phyloP scores from a whole-genome alignment of 257 asterid genomes.

The Solanum sparsipilum region DNA sequence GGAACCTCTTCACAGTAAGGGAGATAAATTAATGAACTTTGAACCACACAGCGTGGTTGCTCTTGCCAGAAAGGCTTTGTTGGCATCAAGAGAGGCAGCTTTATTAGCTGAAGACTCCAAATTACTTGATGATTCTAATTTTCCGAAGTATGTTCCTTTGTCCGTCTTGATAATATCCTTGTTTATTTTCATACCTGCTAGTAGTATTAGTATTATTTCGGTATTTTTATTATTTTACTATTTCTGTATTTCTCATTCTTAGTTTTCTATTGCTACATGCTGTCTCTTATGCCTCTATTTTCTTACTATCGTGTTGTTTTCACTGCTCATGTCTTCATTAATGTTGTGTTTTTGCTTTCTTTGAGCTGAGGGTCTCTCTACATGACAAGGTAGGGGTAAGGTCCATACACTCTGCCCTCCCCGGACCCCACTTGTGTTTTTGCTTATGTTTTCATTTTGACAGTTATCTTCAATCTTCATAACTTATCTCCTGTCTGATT shows the following conservation, averaged over 20 bases:
- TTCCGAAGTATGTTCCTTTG: slow-evolving; percentile 29
- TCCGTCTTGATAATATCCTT: not conserved
- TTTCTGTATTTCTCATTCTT: not conserved
- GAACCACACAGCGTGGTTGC: slow-evolving; percentile 51
- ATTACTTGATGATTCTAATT: slow-evolving; percentile 21
- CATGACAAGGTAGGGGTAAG: not conserved
- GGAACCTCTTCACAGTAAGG: slow-evolving; percentile 17
- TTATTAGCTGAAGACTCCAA: slow-evolving; percentile 38
- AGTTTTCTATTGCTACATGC: not conserved
- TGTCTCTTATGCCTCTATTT: not conserved
- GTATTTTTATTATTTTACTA: not conserved
- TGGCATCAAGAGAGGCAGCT: slow-evolving; percentile 64
- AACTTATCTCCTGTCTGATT: not conserved
- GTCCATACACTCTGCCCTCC: not conserved
- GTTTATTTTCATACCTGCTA: not conserved
- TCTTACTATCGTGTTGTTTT: not conserved
- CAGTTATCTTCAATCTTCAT: not conserved
- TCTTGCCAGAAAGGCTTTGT: slow-evolving; percentile 68
- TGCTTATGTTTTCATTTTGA: not conserved
- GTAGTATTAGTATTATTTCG: not conserved
- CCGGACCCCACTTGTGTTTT: not conserved
- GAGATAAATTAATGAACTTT: slow-evolving; percentile 12
- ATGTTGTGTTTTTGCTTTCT: not conserved
- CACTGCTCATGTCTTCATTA: not conserved
- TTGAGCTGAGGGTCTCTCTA: not conserved